A percentile compares a stretch with the other conserved stretches of the same genome.
Conservation (phyloP, 2,329 filamentous ascomycete species). For the Exserohilum turcica region DNA sequence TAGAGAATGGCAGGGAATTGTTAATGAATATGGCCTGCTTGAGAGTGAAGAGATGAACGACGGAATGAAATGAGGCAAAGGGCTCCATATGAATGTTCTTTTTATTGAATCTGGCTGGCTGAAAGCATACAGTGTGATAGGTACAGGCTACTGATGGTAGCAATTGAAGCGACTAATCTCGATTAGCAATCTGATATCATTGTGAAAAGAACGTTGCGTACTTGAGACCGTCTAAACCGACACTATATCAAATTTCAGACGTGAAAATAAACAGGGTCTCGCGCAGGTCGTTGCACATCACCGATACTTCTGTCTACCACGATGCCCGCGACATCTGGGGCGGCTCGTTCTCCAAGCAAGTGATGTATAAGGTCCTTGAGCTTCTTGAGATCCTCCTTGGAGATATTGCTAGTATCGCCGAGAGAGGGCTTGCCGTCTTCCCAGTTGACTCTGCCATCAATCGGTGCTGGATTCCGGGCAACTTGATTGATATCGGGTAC, state of each 20-base stretch:
- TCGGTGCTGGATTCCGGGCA: slow-evolving; percentile 26
- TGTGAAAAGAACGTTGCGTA: neutral
- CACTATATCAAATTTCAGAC: neutral
- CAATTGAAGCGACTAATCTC: neutral
- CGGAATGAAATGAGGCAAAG: neutral
- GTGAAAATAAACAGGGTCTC: neutral
- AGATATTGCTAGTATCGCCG: slow-evolving; percentile 1
- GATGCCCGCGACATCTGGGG: neutral
- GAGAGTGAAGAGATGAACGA: neutral
- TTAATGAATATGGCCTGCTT: neutral
- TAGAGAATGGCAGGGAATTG: neutral
- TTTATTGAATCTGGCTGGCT: neutral
- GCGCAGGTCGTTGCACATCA: neutral
- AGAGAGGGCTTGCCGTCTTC: slow-evolving; percentile 8
- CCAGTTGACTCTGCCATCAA: slow-evolving; percentile 14
- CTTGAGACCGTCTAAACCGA: neutral
- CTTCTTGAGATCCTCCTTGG: slow-evolving; percentile 1
- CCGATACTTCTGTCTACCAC: too few species aligned
- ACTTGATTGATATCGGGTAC: slow-evolving; percentile 20
- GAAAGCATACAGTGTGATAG: neutral
- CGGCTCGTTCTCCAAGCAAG: slow-evolving; percentile 1
- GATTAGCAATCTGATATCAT: neutral
- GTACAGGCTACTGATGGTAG: neutral
- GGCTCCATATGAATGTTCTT: neutral
- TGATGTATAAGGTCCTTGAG: slow-evolving; percentile 5